Evolutionary conservation across 192 early-diverging fungal species (phyloP), one percentile per base, ranked within the genome.

Genomic region (Oehlia diaphana): DNA sequence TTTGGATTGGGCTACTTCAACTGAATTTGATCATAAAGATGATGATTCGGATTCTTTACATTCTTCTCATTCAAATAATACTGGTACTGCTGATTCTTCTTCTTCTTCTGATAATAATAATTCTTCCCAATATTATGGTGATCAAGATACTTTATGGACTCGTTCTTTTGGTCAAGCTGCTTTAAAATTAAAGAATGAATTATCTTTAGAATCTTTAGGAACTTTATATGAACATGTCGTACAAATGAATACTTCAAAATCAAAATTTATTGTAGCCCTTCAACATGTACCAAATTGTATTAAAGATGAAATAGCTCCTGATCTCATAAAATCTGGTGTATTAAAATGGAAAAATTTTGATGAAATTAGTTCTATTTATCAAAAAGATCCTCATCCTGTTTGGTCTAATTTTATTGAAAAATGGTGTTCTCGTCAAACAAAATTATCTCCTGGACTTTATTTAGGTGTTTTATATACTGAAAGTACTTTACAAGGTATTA

Each of bases 391-490:
- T 39, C 77, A 79, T 68, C 50, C 77, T 13, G 31, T 79, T 42
- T 79, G 77, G 77, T 58, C 28, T 7, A 71, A 70, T 79, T 79
- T 44, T 31, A 79, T 79, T 42, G 77, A 79, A 31, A 79, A 79
- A 71, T 79, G 77, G 77, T 79, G 77, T 44, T 76, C 64, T 21
- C 19, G 80, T 80, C 81, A 84, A 58, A 76, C 85, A 26, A 84
- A 81, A n/a, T 79, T 82, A 49, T 81, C 83, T 2, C 78, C 85
- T 28, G 87, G 87, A 3, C 78, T 88, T 4, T 88, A 88, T 63
- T 65, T 88, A 44, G 87, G 85, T 58, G 50, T 88, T n/a, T 85
- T 86, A 65, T 84, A 88, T 62, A 83, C 84, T 0, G 85, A 88
- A 70, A 86, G 87, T 35, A 86, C 83, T 26, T 80, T 85, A 77